Conservation (phyloP, 257 asterid species). For the Fraxinus excelsior region DNA sequence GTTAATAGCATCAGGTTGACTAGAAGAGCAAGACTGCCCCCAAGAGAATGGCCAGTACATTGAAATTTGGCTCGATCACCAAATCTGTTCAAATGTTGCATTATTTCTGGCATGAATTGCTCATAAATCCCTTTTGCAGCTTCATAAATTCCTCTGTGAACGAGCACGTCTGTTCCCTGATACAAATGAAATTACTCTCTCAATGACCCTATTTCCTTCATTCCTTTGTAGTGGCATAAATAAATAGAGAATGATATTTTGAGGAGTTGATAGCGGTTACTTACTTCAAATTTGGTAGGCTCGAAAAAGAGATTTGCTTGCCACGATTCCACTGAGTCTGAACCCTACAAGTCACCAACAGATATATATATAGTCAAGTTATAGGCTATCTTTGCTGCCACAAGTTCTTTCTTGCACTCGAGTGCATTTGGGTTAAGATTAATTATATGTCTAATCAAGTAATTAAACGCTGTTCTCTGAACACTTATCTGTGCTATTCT, state of each 20-base stretch:
- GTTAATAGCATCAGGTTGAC: conserved; percentile 75
- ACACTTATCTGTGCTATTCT: background rate
- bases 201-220: background rate
- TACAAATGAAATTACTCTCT: background rate
- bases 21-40: conserved; percentile 89
- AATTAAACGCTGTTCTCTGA: background rate
- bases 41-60: conserved; percentile 88
- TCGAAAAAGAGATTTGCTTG: conserved; percentile 90
- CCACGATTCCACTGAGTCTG: conserved; percentile 89
- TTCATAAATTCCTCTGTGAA: conserved; percentile 91
- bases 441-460: background rate
- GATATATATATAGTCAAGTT: conserved; percentile 19
- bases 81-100: conserved; percentile 52
- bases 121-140: conserved; percentile 92
- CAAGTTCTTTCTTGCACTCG: background rate
- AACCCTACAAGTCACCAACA: conserved; percentile 56
- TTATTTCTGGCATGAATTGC: conserved; percentile 79
- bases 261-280: background rate
- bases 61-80: conserved; percentile 76
- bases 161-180: conserved; percentile 73
- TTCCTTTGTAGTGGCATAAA: background rate
- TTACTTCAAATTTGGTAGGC: conserved; percentile 79
- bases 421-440: background rate
- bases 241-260: background rate
- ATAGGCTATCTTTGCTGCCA: background rate